These are phyloP conservation scores for Sesbania bispinosa DNA, from an alignment of 306 rosid genomes.

Conservation along the genomic window DNA sequence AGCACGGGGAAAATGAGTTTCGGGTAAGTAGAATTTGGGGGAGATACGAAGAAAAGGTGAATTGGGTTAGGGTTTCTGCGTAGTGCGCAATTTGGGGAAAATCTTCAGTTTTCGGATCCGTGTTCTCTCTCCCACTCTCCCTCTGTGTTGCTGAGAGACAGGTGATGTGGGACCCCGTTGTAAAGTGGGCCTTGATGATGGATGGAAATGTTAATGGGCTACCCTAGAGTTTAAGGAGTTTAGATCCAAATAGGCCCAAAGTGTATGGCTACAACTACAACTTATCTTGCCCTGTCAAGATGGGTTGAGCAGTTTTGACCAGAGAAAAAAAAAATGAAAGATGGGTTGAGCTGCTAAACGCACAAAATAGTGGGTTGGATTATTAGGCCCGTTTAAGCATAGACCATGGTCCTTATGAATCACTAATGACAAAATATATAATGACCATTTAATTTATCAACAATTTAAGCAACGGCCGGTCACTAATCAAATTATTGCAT, in stretches of 20 bases:
- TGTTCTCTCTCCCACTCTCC: not conserved
- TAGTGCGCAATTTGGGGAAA: not conserved
- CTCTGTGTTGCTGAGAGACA: not conserved
- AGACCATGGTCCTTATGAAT: no score
- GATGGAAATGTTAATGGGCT: not conserved
- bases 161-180: not conserved
- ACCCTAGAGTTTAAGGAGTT: not conserved
- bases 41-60: not conserved
- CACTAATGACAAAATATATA: no score
- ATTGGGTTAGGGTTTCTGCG: slow-evolving; percentile 24
- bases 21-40: not conserved
- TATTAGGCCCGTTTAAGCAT: no score
- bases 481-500: no score
- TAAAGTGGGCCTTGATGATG: not conserved
- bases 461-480: no score
- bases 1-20: not conserved
- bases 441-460: no score
- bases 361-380: no score
- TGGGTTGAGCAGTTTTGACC: no score
- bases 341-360: no score
- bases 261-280: not conserved
- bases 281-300: no score
- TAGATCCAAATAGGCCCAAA: not conserved
- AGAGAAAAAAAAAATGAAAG: no score
- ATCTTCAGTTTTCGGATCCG: not conserved